Evolutionary conservation across 805 yeast species (phyloP), one percentile per base, ranked within the genome.

Genomic region (Spathaspora gorwiae): DNA sequence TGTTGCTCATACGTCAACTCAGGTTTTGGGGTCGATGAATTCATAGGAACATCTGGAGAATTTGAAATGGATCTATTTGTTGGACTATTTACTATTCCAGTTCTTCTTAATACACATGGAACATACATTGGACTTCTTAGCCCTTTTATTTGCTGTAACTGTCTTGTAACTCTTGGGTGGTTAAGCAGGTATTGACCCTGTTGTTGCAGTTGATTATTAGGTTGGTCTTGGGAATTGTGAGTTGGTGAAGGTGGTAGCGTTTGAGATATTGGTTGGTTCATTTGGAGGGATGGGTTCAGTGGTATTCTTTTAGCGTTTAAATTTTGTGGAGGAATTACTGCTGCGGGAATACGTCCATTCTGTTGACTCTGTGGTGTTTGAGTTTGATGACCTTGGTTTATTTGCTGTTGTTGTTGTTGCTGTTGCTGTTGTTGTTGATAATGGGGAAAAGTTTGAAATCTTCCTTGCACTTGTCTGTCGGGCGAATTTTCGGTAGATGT

Each of bases 71-170:
- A 47, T 19, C 48, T 42, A 14, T 15, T 13, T 14, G 41, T 43
- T 6, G 51, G 51, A 29, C 46, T 45, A 32, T 32, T 29, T 14
- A 38, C n/a, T 12, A 42, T 45, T 26, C 41, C 41, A 47, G 73
- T 53, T 87, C 53, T 76, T 26, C 76, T 55, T 43, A 90, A 70
- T 9, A 90, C 98, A 0, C 97, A 97, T 0, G 98, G 98, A 0
- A 86, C 74, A 57, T 89, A 90, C 70, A 90, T 70, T 8, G 97
- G 97, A 56, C 87, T 84, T 61, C 89, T 79, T 51, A 89, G 90
- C 39, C 84, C 84, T 46, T 81, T 80, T 49, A 90, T 80, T 56
- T 89, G 95, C 59, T 82, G 84, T 19, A 84, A 61, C 47, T 69
- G 69, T 39, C 62, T 55, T 14, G 39, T 35, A 29, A 40, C 38